Evolutionary conservation across 352 stramenopile genomes (phyloP), one percentile per base, ranked within the genome.

Genomic region (Phytophthora brassicae): DNA sequence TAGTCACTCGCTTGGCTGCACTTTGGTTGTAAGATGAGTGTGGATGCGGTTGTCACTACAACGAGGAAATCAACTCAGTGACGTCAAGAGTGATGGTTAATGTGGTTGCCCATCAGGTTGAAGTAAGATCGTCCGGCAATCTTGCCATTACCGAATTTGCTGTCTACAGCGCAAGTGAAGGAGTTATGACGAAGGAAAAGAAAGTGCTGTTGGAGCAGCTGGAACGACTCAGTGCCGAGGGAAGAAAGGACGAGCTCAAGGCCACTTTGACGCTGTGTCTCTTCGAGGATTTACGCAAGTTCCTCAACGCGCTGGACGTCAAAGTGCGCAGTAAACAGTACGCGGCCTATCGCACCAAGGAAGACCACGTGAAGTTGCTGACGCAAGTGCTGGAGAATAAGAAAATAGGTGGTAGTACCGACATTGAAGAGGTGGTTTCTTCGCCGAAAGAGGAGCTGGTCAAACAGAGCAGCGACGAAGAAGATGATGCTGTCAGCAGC

Each of bases 21-120:
- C 41, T 28, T 47, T 24, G n/a, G n/a, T n/a, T n/a, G n/a, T n/a
- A n/a, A n/a, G n/a, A n/a, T n/a, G 41, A 29, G 20, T 38, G n/a
- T n/a, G n/a, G n/a, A 53, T 60, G 49, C 42, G 57, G 57, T 13
- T 47, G 55, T 63, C 55, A 62, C 26, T 60, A 22, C 50, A 33
- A 20, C 4, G 24, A n/a, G 20, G 48, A 31, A 53, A 24, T 31
- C 29, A 31, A 7, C 35, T 49, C 33, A 50, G 56, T 51, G 56
- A 50, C 13, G 17, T 43, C 7, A 6, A 60, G 54, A 64, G 54
- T 68, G 60, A 68, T 57, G 33, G 60, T 51, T 33, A 2, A 23
- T 59, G 46, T 69, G n/a, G 19, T 45, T 19, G 20, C 36, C 51
- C 36, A 49, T 23, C n/a, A 24, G 48, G 22, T 13, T 56, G 16